Base-by-base conservation (phyloP, 306 rosid genomes). In the Trichosanthes truncata region DNA sequence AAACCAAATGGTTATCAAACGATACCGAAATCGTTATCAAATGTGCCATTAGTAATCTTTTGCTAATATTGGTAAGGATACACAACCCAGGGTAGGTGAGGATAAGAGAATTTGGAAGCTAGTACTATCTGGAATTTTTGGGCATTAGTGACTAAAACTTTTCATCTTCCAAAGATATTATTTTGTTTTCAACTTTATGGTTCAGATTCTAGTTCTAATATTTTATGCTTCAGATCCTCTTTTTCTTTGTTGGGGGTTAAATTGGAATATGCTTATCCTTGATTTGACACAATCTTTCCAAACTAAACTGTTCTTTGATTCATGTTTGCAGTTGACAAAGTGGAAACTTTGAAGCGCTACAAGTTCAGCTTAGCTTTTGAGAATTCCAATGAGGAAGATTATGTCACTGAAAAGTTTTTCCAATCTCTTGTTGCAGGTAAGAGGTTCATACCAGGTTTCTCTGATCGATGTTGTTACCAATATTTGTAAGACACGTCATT, bases 351-450 rank as follows among this genome's bases (percentile, higher is more conserved):
- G 87, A 92, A 87, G 82, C 97, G 74, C 87, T 91, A 95, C 84
- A 95, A 88, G 76, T 95, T 95, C 84, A 95, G 99, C 88, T 84
- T 95, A 87, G 97, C 99, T n/a, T 95, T 95, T 85, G 99, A 95
- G 84, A 95, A 95, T 87, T 95, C 99, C 67, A 93, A 91, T 23
- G 97, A 93, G 90, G 99, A 95, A 89, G 99, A 95, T 90, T 95
- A 95, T 80, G 99, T 95, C 31, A 95, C 99, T 12, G 99, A 95
- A 78, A 95, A 95, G 62, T 95, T 83, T 89, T 95, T 95, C 83
- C 99, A 95, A 76, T 95, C 99, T 78, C 97, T 95, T 80, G 97
- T 95, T 80, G 96, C 99, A 72, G 99, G 99, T 95, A 93, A 62
- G 90, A 72, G 84, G 77, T 49, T 25, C 77, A 9, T 9, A 23